These are phyloP conservation scores for Plectosphaerella cucumerina DNA, from an alignment of 2,329 filamentous ascomycete species.

Conservation along the genomic window DNA sequence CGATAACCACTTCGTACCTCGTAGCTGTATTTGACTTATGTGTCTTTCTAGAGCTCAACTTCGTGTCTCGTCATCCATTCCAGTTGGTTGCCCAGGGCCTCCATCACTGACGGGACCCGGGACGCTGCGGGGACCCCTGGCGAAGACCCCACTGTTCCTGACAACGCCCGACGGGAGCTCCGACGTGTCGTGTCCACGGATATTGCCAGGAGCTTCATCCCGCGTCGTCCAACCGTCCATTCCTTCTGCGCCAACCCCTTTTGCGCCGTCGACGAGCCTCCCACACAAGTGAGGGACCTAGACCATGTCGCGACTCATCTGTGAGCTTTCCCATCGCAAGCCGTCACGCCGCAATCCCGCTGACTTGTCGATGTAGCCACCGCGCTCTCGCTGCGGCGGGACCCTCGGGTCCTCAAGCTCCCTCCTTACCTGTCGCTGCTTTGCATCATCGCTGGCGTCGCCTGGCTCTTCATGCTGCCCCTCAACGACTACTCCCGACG, in stretches of 20 bases:
- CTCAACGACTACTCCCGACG: constrained; percentile 84
- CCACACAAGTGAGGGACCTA: not conserved
- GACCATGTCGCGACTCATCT: constrained; percentile 49
- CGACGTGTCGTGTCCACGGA: constrained; percentile 1
- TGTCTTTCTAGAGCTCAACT: too few relatives aligned
- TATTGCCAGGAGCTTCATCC: not conserved
- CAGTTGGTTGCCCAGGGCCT: too few relatives aligned
- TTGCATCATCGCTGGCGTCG: constrained; percentile 78
- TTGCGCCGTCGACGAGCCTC: not conserved
- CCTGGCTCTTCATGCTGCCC: constrained; percentile 86
- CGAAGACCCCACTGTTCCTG: not conserved
- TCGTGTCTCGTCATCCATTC: not conserved
- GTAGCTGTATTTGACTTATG: too few relatives aligned
- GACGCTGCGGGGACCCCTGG: not conserved
- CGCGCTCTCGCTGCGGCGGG: constrained; percentile 67
- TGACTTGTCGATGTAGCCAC: constrained; percentile 37
- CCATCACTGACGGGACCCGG: too few relatives aligned
- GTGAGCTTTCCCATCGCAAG: constrained; percentile 29
- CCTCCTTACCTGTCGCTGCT: constrained; percentile 85
- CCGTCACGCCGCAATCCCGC: not conserved
- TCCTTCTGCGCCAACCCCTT: not conserved
- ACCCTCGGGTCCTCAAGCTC: constrained; percentile 76
- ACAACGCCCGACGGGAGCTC: not conserved
- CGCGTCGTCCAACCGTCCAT: not conserved
- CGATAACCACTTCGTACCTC: too few relatives aligned